phyloP scores from a whole-genome alignment of 1,284 basidiomycete species.

The Cryptococcus sp. region DNA sequence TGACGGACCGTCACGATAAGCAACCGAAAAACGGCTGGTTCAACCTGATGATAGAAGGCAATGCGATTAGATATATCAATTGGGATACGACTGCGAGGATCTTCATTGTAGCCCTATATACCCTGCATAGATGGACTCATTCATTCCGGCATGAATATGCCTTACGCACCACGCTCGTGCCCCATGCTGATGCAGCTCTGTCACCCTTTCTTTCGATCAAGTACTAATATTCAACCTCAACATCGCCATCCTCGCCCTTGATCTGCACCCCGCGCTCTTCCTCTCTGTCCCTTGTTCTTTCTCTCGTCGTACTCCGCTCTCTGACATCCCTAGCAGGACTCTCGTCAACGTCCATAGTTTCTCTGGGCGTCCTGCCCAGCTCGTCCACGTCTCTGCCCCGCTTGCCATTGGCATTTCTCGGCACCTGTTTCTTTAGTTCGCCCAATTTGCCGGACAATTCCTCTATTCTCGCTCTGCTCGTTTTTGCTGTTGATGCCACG shows the following conservation, averaged over 20 bases:
- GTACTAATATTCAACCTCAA: constrained; percentile 39
- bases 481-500: constrained; percentile 17
- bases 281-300: constrained; percentile 5
- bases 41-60: too few species aligned
- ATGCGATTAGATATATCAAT: too few species aligned
- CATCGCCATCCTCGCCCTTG: constrained; percentile 40
- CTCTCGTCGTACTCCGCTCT: constrained; percentile 6
- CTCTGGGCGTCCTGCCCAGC: constrained; percentile 20
- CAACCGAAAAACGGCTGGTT: too few species aligned
- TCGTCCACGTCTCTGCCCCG: constrained; percentile 19
- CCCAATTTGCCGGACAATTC: constrained; percentile 31
- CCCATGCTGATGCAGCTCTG: not conserved
- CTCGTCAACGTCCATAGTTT: constrained; percentile 22
- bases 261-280: constrained; percentile 30
- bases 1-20: too few species aligned
- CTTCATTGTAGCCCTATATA: not conserved
- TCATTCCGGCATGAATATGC: not conserved
- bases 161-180: not conserved
- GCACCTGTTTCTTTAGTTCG: constrained; percentile 31
- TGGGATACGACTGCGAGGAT: not conserved
- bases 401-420: constrained; percentile 15
- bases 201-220: not conserved
- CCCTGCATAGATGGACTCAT: not conserved
- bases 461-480: constrained; percentile 30
- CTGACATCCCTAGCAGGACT: not conserved